A percentile compares a stretch with the other conserved stretches of the same genome.
Evolutionary conservation across 805 yeast genomes (phyloP).

Genomic region (Isabelozyma heimii): DNA sequence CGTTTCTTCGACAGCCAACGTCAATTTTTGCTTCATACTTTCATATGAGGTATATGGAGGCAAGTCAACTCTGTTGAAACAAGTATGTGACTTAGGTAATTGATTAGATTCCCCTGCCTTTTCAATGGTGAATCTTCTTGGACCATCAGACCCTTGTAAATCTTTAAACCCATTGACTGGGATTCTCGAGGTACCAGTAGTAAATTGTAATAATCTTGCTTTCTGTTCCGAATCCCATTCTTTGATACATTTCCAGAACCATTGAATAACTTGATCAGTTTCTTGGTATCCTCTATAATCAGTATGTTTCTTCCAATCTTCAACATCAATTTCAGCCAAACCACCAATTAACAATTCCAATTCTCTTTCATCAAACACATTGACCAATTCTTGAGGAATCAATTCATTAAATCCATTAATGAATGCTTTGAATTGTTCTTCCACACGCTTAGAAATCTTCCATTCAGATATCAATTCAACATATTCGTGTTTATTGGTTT

Average conservation of each 20-base stretch:
- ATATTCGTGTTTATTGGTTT: conserved; percentile 92
- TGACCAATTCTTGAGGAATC: conserved; percentile 94
- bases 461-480: conserved; percentile 94
- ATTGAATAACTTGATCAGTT: conserved; percentile 91
- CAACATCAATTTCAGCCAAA: conserved; percentile 94
- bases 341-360: conserved; percentile 96
- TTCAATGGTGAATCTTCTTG: conserved; percentile 97
- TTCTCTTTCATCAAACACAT: conserved; percentile 97
- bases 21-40: conserved; percentile 80
- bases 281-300: conserved; percentile 98
- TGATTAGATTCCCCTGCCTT: conserved; percentile 94
- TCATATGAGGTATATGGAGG: conserved; percentile 91
- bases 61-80: conserved; percentile 97
- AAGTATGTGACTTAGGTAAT: conserved; percentile 95
- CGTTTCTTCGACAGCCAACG: conserved; percentile 97
- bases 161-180: conserved; percentile 99
- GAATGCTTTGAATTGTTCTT: conserved; percentile 94
- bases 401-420: conserved; percentile 97
- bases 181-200: conserved; percentile 98
- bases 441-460: conserved; percentile 90
- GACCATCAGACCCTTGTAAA: conserved; percentile 98
- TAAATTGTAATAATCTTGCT: conserved; percentile 91
- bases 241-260: conserved; percentile 96
- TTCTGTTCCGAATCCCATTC: conserved; percentile 97
- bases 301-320: conserved; percentile 98